These are phyloP conservation scores for Draba incana DNA, from an alignment of 345 rosid genomes.

Conservation along the genomic window DNA sequence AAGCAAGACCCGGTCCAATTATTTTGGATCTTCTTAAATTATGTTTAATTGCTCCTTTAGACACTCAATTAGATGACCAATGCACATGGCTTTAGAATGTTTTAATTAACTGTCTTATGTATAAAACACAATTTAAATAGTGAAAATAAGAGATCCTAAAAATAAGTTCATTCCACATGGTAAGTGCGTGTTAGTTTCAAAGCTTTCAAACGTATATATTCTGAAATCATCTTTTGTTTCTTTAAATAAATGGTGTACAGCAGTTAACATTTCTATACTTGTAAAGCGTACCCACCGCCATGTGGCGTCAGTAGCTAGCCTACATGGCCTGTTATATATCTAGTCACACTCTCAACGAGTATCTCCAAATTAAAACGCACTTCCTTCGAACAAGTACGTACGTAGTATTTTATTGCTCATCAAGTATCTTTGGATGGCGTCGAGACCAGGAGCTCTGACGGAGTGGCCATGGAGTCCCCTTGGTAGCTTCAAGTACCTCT, in stretches of 20 bases:
- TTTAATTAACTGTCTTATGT: no score
- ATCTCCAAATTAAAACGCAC: neutral
- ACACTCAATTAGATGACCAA: no score
- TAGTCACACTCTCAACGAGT: conserved; percentile 5
- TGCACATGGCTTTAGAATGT: no score
- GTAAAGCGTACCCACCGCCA: conserved; percentile 2
- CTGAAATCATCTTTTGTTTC: no score
- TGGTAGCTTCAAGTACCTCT: conserved; percentile 63
- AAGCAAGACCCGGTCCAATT: no score
- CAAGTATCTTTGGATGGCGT: conserved; percentile 49
- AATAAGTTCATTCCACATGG: no score
- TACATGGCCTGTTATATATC: conserved; percentile 14
- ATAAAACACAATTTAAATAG: no score
- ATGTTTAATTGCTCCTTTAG: no score
- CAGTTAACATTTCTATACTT: neutral
- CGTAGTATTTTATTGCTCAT: neutral
- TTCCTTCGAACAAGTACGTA: neutral
- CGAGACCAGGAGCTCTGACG: conserved; percentile 63
- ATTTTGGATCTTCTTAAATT: no score
- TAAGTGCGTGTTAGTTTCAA: no score
- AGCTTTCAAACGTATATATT: no score
- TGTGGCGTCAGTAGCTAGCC: conserved; percentile 8
- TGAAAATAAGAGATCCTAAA: no score
- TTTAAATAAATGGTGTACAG: conserved; percentile 9
- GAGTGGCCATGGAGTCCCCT: conserved; percentile 75